Conservation (phyloP, 352 stramenopile species). For the Pythium apleroticum region DNA sequence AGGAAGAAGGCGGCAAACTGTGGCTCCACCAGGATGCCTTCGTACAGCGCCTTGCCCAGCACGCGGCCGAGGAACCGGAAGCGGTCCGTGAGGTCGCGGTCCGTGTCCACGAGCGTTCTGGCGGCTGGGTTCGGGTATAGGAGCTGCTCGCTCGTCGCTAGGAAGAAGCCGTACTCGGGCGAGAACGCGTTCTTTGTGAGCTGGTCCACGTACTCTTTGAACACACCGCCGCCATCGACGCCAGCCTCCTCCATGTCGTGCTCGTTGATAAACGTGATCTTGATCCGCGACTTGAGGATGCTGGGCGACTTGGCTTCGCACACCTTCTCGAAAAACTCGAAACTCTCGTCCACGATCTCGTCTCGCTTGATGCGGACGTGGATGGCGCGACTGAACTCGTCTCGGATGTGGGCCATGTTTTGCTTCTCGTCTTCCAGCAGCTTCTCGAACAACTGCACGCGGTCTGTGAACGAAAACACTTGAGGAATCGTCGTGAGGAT, state of each 20-base stretch:
- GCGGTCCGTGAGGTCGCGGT: constrained; percentile 83
- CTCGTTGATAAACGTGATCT: constrained; percentile 93
- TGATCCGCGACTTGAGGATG: constrained; percentile 80
- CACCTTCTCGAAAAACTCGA: constrained; percentile 71
- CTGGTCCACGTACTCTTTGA: constrained; percentile 96
- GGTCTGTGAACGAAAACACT: constrained; percentile 77
- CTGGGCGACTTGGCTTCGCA: constrained; percentile 53
- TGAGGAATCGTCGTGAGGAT: constrained; percentile 77
- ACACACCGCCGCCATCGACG: constrained; percentile 97
- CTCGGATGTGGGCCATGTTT: constrained; percentile 41
- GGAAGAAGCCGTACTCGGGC: constrained; percentile 79
- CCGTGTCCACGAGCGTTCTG: constrained; percentile 61
- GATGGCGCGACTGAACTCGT: constrained; percentile 56
- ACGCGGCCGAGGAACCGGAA: constrained; percentile 96
- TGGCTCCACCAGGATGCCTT: constrained; percentile 96
- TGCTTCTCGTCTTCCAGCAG: constrained; percentile 64
- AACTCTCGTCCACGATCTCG: constrained; percentile 91
- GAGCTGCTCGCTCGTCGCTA: constrained; percentile 72
- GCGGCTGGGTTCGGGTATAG: constrained; percentile 95
- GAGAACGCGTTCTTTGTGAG: constrained; percentile 92
- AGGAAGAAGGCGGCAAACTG: constrained; percentile 98
- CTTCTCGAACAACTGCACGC: constrained; percentile 75
- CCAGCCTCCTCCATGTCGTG: constrained; percentile 93
- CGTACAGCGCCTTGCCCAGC: constrained; percentile 95
- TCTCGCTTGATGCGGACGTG: constrained; percentile 68